Conservation (phyloP, 164 flowering plant species). For the Paratinospora sagittata region DNA sequence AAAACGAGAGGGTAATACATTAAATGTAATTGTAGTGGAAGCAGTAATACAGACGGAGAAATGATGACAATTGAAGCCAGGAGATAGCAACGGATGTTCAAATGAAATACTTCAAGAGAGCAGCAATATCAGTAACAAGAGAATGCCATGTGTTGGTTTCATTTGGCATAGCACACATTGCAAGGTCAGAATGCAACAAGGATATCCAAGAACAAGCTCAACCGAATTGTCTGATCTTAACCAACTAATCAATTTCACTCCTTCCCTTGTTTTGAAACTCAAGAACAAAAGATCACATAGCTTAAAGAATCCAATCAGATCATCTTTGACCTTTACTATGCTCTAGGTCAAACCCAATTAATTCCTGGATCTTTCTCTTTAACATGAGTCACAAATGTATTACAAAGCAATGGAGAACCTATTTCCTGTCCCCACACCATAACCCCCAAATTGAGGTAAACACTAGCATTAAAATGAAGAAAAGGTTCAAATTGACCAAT, state of each 20-base stretch:
- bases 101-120: no score
- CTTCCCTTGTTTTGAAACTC: neutral
- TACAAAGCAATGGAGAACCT: neutral
- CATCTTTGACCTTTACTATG: neutral
- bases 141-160: neutral
- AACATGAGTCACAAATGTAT: neutral
- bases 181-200: neutral
- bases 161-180: neutral
- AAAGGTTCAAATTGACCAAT: neutral
- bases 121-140: neutral
- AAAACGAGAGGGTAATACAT: no score
- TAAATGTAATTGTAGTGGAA: no score
- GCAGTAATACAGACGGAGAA: no score
- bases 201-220: neutral
- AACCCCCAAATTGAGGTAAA: neutral
- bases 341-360: neutral
- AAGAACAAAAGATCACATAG: neutral
- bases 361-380: neutral
- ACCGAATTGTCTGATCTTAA: neutral
- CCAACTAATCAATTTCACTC: neutral
- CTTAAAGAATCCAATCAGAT: neutral
- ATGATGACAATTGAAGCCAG: no score
- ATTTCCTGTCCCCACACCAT: neutral
- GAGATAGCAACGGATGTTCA: no score
- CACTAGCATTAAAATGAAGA: neutral